Conservation (phyloP, 306 rosid species). For the Dicorynia guianensis region DNA sequence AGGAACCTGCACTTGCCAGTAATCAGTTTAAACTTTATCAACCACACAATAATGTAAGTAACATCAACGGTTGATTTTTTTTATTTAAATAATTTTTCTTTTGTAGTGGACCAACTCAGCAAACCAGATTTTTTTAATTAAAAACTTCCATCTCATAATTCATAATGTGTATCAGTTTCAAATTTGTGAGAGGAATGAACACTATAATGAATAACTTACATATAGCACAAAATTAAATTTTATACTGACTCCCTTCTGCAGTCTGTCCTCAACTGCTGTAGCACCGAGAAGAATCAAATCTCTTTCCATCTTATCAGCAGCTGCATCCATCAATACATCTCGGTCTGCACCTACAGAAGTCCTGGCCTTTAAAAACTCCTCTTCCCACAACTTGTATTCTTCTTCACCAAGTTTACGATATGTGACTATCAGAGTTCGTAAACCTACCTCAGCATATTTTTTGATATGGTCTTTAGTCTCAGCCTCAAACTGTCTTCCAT, state of each 20-base stretch:
- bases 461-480: constrained; percentile 74
- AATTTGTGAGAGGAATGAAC: not conserved
- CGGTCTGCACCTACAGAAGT: constrained; percentile 62
- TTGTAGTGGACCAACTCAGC: not conserved
- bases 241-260: constrained; percentile 78
- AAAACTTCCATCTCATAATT: constrained; percentile 17
- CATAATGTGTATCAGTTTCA: not conserved
- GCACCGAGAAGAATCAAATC: constrained; percentile 82
- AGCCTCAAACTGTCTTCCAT: constrained; percentile 72
- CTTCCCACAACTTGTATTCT: constrained; percentile 70
- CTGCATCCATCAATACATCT: constrained; percentile 60
- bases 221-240: constrained; percentile 1
- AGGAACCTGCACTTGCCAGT: constrained; percentile 72
- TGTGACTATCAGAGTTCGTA: constrained; percentile 77
- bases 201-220: not conserved
- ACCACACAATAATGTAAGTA: constrained; percentile 30
- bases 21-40: constrained; percentile 35
- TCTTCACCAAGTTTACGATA: constrained; percentile 69
- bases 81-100: not conserved
- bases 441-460: constrained; percentile 86
- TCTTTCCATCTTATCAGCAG: constrained; percentile 76
- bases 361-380: constrained; percentile 67
- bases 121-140: constrained; percentile 8
- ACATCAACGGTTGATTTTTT: not conserved
- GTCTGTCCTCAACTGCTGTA: constrained; percentile 90